phyloP scores from a whole-genome alignment of 257 asterid genomes.

The Eustoma russellianum region DNA sequence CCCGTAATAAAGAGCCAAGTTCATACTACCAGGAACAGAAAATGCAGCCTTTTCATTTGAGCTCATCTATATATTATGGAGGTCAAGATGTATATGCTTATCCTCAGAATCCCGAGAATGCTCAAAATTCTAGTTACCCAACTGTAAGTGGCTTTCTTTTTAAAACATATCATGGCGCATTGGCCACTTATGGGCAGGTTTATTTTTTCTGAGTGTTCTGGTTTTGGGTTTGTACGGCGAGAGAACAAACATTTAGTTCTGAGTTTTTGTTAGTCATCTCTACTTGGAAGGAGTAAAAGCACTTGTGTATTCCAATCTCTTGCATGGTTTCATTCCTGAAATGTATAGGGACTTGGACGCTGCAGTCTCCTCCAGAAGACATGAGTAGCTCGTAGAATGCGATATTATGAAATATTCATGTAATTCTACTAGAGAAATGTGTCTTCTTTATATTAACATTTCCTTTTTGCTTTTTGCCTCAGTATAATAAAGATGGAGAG shows the following conservation, averaged over 20 bases:
- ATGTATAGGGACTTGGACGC: no score
- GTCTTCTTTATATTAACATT: background rate
- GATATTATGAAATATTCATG: no score
- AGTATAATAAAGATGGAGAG: conserved; percentile 55
- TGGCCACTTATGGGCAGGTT: no score
- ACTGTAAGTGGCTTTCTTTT: conserved; percentile 35
- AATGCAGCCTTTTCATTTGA: conserved; percentile 52
- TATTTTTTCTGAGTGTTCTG: background rate
- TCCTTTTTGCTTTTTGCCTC: background rate
- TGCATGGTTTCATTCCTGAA: background rate
- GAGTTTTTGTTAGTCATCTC: no score
- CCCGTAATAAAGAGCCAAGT: conserved; percentile 20
- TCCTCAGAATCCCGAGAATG: conserved; percentile 45
- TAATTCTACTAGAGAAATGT: background rate
- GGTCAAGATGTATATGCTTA: conserved; percentile 67
- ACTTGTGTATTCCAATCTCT: no score
- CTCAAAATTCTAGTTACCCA: conserved; percentile 32
- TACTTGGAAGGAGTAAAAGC: no score
- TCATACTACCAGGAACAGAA: conserved; percentile 46
- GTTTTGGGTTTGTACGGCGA: background rate
- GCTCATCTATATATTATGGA: conserved; percentile 86
- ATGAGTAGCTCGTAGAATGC: no score
- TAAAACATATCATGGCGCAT: background rate
- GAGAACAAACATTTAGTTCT: background rate
- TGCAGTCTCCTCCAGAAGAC: no score